Percentiles rank a stretch among this genome's conserved stretches.
Conservation (phyloP, 257 asterid genomes). For the Petunia axillaris region DNA sequence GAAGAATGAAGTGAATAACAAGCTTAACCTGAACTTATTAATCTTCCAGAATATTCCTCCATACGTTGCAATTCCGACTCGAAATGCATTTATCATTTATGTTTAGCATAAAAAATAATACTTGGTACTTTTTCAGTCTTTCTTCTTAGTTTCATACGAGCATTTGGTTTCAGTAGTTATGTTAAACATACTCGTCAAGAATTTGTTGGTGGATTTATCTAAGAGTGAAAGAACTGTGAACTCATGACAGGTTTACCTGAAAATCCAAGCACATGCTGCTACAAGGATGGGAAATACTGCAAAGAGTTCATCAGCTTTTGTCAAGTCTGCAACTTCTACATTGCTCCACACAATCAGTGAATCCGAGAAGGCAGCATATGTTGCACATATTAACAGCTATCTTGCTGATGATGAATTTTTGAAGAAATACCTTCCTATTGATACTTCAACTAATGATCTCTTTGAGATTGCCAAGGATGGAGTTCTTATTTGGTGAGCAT, state of each 20-base stretch:
- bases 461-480: constrained; percentile 97
- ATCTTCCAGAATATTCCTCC: background rate
- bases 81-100: background rate
- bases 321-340: constrained; percentile 93
- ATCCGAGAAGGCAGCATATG: constrained; percentile 94
- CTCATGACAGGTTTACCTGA: constrained; percentile 72
- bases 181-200: background rate
- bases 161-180: background rate
- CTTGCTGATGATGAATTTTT: constrained; percentile 80
- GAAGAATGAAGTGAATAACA: background rate
- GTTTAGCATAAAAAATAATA: no score
- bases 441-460: constrained; percentile 85
- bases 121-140: no score
- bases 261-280: constrained; percentile 81
- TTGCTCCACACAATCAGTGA: constrained; percentile 96
- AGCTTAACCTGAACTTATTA: background rate
- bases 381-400: constrained; percentile 91
- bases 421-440: constrained; percentile 78
- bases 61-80: background rate
- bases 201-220: constrained; percentile 27
- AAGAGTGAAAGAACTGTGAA: constrained; percentile 28
- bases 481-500: constrained; percentile 87
- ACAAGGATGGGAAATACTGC: constrained; percentile 75
- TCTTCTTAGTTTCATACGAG: background rate
- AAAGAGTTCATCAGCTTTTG: constrained; percentile 84